Percentiles rank a stretch among this genome's conserved stretches.
These are phyloP conservation scores for Calendula officinalis DNA, from an alignment of 129 eudicot species.

Conservation along the genomic window DNA sequence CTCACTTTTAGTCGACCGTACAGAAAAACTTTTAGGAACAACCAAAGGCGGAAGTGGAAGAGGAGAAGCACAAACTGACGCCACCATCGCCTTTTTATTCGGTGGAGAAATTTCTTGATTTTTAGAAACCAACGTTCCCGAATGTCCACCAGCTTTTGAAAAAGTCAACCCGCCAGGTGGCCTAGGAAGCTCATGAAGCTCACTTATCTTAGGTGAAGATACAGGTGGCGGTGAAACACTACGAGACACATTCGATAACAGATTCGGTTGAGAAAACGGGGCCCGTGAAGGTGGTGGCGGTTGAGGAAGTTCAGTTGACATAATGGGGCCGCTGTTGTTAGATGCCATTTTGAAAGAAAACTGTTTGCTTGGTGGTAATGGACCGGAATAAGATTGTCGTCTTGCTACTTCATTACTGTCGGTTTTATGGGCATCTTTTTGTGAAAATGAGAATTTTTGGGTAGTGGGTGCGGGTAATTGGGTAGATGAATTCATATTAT, in stretches of 20 bases:
- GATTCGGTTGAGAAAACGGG: neutral
- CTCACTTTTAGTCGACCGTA: constrained; percentile 44
- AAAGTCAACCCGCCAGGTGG: constrained; percentile 49
- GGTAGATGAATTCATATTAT: constrained; percentile 24
- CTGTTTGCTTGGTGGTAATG: constrained; percentile 52
- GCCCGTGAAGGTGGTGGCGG: neutral
- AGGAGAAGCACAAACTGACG: constrained; percentile 44
- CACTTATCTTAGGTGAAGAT: constrained; percentile 67
- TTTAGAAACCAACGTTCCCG: constrained; percentile 49
- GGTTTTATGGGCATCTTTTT: constrained; percentile 27
- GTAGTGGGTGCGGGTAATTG: constrained; percentile 52
- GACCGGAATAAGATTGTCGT: constrained; percentile 76
- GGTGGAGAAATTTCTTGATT: constrained; percentile 46
- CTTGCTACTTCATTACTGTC: constrained; percentile 41
- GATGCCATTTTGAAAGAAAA: constrained; percentile 43
- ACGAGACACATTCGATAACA: constrained; percentile 24
- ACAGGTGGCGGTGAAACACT: constrained; percentile 54
- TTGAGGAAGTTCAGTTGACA: neutral
- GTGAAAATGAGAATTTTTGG: constrained; percentile 32
- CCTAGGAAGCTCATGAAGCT: constrained; percentile 89
- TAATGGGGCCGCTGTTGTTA: constrained; percentile 34
- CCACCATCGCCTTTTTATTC: constrained; percentile 31
- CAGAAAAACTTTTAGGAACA: constrained; percentile 71
- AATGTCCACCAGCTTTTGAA: constrained; percentile 38
- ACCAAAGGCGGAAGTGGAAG: constrained; percentile 64